phyloP scores from a whole-genome alignment of 345 rosid genomes.

The Gossypium australe region DNA sequence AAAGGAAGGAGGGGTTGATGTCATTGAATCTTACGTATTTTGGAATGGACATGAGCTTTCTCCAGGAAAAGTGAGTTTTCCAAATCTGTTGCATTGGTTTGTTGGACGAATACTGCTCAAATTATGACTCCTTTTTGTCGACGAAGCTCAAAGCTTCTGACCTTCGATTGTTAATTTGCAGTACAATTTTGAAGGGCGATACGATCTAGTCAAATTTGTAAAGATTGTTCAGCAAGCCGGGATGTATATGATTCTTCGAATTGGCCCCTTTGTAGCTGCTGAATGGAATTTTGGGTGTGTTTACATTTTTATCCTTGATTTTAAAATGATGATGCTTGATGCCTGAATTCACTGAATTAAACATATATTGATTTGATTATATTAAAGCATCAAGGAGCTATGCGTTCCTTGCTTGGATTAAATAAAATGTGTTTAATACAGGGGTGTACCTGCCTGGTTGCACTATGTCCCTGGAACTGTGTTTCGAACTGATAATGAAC shows the following conservation, averaged over 20 bases:
- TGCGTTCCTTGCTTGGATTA: not conserved
- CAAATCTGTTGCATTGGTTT: not conserved
- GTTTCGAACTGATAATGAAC: slow-evolving; percentile 74
- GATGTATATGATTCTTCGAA: slow-evolving; percentile 88
- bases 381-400: not conserved
- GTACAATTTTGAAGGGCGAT: slow-evolving; percentile 82
- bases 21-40: slow-evolving; percentile 82
- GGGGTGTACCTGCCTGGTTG: slow-evolving; percentile 91
- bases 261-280: slow-evolving; percentile 92
- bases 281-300: slow-evolving; percentile 89
- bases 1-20: slow-evolving; percentile 83
- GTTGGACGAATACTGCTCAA: not conserved
- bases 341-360: not conserved
- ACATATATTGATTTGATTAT: not conserved
- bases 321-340: not conserved
- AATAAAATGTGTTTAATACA: slow-evolving; percentile 21
- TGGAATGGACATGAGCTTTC: slow-evolving; percentile 93
- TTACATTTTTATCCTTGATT: not conserved
- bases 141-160: not conserved
- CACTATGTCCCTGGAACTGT: slow-evolving; percentile 85
- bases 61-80: slow-evolving; percentile 51
- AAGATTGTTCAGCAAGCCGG: slow-evolving; percentile 82
- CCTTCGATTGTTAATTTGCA: slow-evolving; percentile 19
- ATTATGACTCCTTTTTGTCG: not conserved
- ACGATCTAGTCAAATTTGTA: slow-evolving; percentile 81